Percentiles rank a stretch among this genome's conserved stretches.
Conservation (phyloP, 805 yeast species). For the Cyberlindnera euphorbiiphila region DNA sequence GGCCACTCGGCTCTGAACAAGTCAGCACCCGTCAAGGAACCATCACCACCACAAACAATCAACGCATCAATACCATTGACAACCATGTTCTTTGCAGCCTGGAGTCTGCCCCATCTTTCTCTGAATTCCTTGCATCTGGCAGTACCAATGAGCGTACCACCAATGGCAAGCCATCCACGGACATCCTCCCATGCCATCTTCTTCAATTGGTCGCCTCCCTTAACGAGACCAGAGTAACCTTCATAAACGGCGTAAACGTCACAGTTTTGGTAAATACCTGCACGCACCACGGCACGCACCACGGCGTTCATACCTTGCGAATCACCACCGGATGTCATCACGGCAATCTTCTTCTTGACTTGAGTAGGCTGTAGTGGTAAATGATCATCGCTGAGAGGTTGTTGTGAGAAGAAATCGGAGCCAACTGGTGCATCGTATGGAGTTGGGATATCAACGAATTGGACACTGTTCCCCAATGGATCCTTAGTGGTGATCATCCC, state of each 20-base stretch:
- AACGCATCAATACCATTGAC: slow-evolving; percentile 88
- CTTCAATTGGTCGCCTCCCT: slow-evolving; percentile 75
- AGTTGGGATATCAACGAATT: slow-evolving; percentile 25
- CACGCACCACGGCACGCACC: slow-evolving; percentile 91
- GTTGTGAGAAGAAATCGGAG: slow-evolving; percentile 18
- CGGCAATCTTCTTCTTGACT: slow-evolving; percentile 59
- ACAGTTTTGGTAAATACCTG: slow-evolving; percentile 84
- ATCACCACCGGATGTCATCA: slow-evolving; percentile 98
- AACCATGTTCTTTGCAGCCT: slow-evolving; percentile 82
- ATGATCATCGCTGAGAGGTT: slow-evolving; percentile 2
- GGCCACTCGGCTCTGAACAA: slow-evolving; percentile 95
- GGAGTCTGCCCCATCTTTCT: slow-evolving; percentile 79
- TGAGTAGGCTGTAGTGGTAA: slow-evolving; percentile 4
- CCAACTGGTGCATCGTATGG: slow-evolving; percentile 17
- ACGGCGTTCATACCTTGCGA: slow-evolving; percentile 98
- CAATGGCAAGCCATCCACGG: slow-evolving; percentile 86
- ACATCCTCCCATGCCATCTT: slow-evolving; percentile 92
- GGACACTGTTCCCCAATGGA: slow-evolving; percentile 62
- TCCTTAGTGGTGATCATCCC: slow-evolving; percentile 38
- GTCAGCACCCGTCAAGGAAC: slow-evolving; percentile 97
- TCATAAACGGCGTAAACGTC: slow-evolving; percentile 89
- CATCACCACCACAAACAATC: slow-evolving; percentile 98
- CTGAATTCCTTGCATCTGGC: slow-evolving; percentile 87
- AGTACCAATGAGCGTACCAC: slow-evolving; percentile 96
- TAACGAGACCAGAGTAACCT: slow-evolving; percentile 91